These are phyloP conservation scores for Choricystis sp. DNA, from an alignment of 139 green algal genomes.

Conservation along the genomic window DNA sequence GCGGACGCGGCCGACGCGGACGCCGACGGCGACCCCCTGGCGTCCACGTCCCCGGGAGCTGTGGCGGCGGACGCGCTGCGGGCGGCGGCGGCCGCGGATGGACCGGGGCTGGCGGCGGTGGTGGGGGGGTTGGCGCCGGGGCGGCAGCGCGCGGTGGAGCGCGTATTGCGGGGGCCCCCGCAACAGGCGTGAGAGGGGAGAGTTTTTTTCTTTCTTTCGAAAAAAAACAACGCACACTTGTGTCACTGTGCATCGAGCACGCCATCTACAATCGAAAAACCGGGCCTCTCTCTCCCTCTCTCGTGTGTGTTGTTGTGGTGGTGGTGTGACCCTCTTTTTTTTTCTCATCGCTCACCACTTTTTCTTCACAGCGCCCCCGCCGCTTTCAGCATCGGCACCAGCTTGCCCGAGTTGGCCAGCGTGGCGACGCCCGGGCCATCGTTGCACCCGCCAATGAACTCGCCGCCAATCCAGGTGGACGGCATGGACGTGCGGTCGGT, in stretches of 20 bases:
- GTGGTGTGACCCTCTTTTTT: background rate
- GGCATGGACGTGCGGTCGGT: constrained; percentile 38
- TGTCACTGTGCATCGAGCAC: too few species aligned
- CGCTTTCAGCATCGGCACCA: constrained; percentile 34
- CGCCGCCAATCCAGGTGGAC: constrained; percentile 36
- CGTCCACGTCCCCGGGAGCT: too few species aligned
- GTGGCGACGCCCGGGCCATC: constrained; percentile 44
- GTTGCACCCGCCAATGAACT: constrained; percentile 41
- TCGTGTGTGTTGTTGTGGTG: too few species aligned
- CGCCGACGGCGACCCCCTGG: background rate
- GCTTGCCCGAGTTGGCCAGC: constrained; percentile 35
- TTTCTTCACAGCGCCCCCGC: constrained; percentile 30
- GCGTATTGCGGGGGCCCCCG: background rate
- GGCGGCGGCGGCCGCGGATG: background rate
- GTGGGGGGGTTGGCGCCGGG: background rate
- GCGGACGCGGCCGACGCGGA: background rate
- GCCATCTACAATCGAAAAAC: too few species aligned
- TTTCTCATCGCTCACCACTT: background rate
- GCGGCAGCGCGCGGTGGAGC: background rate
- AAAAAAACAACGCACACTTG: background rate
- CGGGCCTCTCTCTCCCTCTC: too few species aligned
- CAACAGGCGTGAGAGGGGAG: background rate
- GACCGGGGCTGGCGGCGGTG: background rate
- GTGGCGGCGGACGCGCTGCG: background rate
- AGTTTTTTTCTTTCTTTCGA: too few species aligned